Base-by-base conservation (phyloP, 192 early-diverging fungal genomes). In the Umbelopsis sp. region DNA sequence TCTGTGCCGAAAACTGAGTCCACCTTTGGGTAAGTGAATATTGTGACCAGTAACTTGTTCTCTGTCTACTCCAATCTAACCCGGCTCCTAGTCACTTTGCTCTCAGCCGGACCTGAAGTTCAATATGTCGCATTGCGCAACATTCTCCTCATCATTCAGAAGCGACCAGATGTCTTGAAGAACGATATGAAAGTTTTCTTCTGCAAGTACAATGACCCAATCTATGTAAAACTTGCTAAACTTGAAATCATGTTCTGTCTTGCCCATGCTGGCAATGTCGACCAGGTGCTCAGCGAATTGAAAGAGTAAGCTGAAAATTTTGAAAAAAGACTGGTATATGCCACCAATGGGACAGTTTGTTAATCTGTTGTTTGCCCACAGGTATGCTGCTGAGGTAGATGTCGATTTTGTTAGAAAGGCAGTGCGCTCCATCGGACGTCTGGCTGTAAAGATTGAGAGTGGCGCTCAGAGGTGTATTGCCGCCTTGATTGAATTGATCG, bases 171-270 rank as follows among this genome's bases (percentile, higher is more conserved):
- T 11, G 85, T 98, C 24, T 84, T 99, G 56, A 91, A 90, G 62
- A 92, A 93, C 69, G 96, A 99, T 79, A 89, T 98, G 77, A 95
- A 96, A 69, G 94, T 95, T n/a, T 99, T 99, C 81, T 99, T 98
- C 77, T 98, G 96, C 90, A 98, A 99, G 79, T 98, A 98, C 84
- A 95, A 97, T 79, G 98, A 99, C 79, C 96, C 98, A 11, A 96
- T 97, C 74, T 98, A 98, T 80, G 96, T 99, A 66, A 99, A 99
- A 75, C 83, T 98, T 75, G 93, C 95, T 41, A 99, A 99, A 81
- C 89, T 99, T 12, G 97, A 98, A 72, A 94, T 97, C 62, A 94
- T 99, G 74, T 89, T 96, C 75, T 87, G 93, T 71, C 83, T 99
- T 44, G 91, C 92, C 4, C 91, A 86, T 68, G 87, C 90, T 32